phyloP scores from a whole-genome alignment of 306 rosid genomes.

The Boehmeria nivea region DNA sequence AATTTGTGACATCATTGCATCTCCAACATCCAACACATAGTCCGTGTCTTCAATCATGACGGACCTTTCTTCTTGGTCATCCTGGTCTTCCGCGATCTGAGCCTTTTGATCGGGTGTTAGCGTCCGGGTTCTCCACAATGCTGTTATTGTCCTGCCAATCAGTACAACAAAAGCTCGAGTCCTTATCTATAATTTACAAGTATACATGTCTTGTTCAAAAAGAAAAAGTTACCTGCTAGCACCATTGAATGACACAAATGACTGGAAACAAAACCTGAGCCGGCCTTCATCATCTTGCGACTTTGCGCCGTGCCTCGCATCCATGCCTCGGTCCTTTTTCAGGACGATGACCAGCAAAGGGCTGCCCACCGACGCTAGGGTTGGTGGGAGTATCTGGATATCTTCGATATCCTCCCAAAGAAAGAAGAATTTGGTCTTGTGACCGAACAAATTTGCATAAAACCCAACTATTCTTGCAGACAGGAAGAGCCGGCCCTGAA shows the following conservation, averaged over 20 bases:
- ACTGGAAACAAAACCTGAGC: conserved; percentile 77
- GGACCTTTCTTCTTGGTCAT: conserved; percentile 48
- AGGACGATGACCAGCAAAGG: conserved; percentile 63
- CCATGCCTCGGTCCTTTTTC: conserved; percentile 60
- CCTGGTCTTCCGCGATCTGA: conserved; percentile 43
- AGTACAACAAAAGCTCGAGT: too few relatives aligned
- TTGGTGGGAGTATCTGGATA: conserved; percentile 61
- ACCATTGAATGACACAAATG: conserved; percentile 62
- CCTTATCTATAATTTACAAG: conserved; percentile 7
- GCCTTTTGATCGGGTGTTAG: conserved; percentile 45
- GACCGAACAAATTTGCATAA: conserved; percentile 72
- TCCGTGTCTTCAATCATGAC: conserved; percentile 43
- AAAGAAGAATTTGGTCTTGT: conserved; percentile 80
- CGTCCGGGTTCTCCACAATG: conserved; percentile 75
- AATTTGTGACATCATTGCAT: conserved; percentile 45
- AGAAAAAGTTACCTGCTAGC: conserved; percentile 57
- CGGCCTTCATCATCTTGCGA: conserved; percentile 83
- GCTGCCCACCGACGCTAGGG: conserved; percentile 72
- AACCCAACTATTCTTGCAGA: conserved; percentile 85
- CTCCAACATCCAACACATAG: conserved; percentile 40
- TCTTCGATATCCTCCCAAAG: conserved; percentile 94
- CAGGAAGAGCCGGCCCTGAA: conserved; percentile 77
- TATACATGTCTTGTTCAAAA: too few relatives aligned
- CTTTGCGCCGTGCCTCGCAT: conserved; percentile 81
- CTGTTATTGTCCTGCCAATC: conserved; percentile 56